phyloP scores from a whole-genome alignment of 192 early-diverging fungal genomes.

The Gamsiella multidivaricata region DNA sequence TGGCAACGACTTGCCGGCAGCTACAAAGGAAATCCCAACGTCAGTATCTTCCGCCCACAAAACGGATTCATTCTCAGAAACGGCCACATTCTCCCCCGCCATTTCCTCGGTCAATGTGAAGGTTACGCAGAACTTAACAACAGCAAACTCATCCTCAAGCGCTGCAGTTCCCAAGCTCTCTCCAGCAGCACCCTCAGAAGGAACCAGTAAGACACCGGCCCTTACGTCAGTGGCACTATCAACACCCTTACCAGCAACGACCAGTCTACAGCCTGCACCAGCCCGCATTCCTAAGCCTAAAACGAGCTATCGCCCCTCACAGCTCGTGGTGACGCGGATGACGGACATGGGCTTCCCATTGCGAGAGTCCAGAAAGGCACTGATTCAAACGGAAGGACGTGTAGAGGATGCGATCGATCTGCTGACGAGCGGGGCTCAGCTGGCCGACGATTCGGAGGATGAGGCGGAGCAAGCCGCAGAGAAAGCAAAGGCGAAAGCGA shows the following conservation, averaged over 20 bases:
- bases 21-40: constrained; percentile 13
- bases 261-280: neutral
- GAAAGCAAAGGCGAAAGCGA: constrained; percentile 27
- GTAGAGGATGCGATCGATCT: constrained; percentile 53
- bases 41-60: neutral
- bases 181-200: neutral
- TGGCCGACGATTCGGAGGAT: constrained; percentile 51
- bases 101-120: constrained; percentile 9
- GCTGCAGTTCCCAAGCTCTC: neutral
- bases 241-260: neutral
- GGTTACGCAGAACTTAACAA: neutral
- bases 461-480: constrained; percentile 45
- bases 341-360: constrained; percentile 53
- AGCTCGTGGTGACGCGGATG: constrained; percentile 41
- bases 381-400: constrained; percentile 43
- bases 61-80: neutral
- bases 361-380: constrained; percentile 43
- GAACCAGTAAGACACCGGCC: neutral
- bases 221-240: neutral
- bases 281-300: constrained; percentile 47
- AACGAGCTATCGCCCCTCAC: constrained; percentile 49
- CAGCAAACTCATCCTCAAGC: neutral
- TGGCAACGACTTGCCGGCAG: constrained; percentile 2
- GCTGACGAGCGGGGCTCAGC: constrained; percentile 37
- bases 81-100: neutral